These are phyloP conservation scores for Sambucus nigra DNA, from an alignment of 129 eudicot species.

Conservation along the genomic window DNA sequence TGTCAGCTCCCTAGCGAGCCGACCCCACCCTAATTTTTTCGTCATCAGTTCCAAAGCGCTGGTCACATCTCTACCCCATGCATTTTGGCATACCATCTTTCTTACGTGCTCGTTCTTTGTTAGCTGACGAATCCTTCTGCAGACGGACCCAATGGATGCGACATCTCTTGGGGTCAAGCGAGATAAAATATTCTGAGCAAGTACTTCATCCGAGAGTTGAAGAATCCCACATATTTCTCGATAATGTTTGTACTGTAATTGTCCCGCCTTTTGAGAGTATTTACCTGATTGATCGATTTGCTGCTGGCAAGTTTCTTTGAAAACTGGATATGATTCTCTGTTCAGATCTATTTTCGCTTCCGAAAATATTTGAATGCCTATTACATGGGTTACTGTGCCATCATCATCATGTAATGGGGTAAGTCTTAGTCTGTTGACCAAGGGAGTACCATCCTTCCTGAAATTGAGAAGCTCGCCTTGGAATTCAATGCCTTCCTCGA, in stretches of 20 bases:
- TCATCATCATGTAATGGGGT: conserved; percentile 71
- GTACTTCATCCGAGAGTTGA: conserved; percentile 82
- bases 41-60: conserved; percentile 76
- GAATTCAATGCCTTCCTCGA: conserved; percentile 79
- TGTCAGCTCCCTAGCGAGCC: conserved; percentile 76
- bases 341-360: conserved; percentile 72
- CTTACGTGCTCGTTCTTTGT: conserved; percentile 83
- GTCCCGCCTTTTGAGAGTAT: conserved; percentile 32
- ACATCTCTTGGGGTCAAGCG: conserved; percentile 88
- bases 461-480: conserved; percentile 96
- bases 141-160: conserved; percentile 84
- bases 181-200: conserved; percentile 78
- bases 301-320: conserved; percentile 54
- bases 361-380: conserved; percentile 68
- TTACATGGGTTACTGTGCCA: conserved; percentile 70
- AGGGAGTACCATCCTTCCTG: conserved; percentile 83
- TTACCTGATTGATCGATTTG: conserved; percentile 25
- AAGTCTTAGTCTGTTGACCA: conserved; percentile 73
- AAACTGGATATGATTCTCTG: conserved; percentile 77
- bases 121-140: conserved; percentile 68
- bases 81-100: conserved; percentile 90
- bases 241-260: conserved; percentile 19
- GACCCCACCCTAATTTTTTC: conserved; percentile 78
- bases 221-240: conserved; percentile 61
- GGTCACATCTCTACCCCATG: conserved; percentile 91